Conservation (phyloP, 495 filamentous ascomycete species). For the Hypoxylon crocopeplum region DNA sequence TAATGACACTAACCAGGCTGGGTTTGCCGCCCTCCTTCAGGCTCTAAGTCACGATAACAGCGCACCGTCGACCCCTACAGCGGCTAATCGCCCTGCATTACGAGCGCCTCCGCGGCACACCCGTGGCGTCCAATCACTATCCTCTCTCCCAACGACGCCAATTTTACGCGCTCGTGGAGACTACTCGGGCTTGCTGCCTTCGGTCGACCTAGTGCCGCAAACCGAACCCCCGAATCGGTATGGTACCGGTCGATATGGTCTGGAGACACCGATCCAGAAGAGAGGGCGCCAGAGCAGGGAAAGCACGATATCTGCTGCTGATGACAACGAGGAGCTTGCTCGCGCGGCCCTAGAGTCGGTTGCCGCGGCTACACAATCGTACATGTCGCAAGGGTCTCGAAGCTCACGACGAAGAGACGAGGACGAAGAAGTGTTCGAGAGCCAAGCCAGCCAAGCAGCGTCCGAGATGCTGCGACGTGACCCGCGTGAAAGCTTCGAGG, state of each 20-base stretch:
- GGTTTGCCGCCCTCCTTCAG: conserved; percentile 80
- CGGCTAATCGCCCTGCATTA: conserved; percentile 46
- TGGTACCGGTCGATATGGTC: conserved; percentile 35
- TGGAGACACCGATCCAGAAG: conserved; percentile 39
- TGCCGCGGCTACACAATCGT: conserved; percentile 52
- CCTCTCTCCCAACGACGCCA: conserved; percentile 82
- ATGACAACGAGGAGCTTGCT: conserved; percentile 71
- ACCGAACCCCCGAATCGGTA: conserved; percentile 56
- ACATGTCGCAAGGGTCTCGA: conserved; percentile 48
- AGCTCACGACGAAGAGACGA: conserved; percentile 40
- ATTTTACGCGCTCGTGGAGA: conserved; percentile 53
- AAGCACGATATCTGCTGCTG: conserved; percentile 88
- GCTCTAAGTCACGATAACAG: conserved; percentile 76
- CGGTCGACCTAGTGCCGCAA: conserved; percentile 63
- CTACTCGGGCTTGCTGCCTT: conserved; percentile 56
- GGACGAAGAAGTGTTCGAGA: conserved; percentile 52
- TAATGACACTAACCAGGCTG: conserved; percentile 52
- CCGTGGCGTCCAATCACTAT: conserved; percentile 75
- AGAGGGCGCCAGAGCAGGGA: conserved; percentile 71
- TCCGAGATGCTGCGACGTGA: conserved; percentile 63
- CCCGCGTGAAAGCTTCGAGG: conserved; percentile 57
- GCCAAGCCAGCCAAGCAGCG: conserved; percentile 60
- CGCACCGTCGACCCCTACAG: conserved; percentile 63
- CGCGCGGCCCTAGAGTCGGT: conserved; percentile 63
- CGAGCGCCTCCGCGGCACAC: conserved; percentile 64